Evolutionary conservation across 2,329 filamentous ascomycete genomes (phyloP).

Genomic region (Xylaria multiplex): DNA sequence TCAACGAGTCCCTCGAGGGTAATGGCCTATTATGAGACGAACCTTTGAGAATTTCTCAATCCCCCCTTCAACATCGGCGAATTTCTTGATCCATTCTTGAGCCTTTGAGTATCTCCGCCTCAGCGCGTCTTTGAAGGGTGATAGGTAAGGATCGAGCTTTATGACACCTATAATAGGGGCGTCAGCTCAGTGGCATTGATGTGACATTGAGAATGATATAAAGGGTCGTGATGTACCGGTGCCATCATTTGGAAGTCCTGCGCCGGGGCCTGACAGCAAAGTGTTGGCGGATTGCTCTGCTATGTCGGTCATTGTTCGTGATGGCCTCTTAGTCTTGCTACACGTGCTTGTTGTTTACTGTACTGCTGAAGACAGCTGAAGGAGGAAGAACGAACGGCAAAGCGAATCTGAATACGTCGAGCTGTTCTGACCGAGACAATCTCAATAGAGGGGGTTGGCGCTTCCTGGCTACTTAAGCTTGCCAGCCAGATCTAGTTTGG

Average conservation of each 20-base stretch:
- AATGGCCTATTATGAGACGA: constrained; percentile 42
- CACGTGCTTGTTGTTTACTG: constrained; percentile 5
- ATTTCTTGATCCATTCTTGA: constrained; percentile 85
- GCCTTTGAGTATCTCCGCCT: constrained; percentile 80
- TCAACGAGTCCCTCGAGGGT: constrained; percentile 10
- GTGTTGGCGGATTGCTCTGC: constrained; percentile 58
- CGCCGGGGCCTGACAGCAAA: constrained; percentile 46
- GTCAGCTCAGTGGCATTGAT: constrained; percentile 33
- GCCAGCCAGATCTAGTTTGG: constrained; percentile 19
- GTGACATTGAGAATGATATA: neutral
- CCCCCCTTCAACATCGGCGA: constrained; percentile 86
- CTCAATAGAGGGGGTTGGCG: constrained; percentile 24
- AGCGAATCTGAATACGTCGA: neutral
- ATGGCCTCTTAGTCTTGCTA: constrained; percentile 11
- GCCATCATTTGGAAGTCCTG: constrained; percentile 71
- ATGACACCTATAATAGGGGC: constrained; percentile 72
- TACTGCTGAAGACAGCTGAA: constrained; percentile 17
- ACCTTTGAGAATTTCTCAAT: constrained; percentile 91
- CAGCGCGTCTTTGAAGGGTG: constrained; percentile 82
- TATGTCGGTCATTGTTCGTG: constrained; percentile 50
- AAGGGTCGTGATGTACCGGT: constrained; percentile 64
- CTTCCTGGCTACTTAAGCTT: constrained; percentile 13
- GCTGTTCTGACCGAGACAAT: constrained; percentile 18
- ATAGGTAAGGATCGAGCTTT: constrained; percentile 87
- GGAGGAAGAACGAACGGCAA: neutral